phyloP scores from a whole-genome alignment of 2,329 filamentous ascomycete species.

The Helotiales sp. region DNA sequence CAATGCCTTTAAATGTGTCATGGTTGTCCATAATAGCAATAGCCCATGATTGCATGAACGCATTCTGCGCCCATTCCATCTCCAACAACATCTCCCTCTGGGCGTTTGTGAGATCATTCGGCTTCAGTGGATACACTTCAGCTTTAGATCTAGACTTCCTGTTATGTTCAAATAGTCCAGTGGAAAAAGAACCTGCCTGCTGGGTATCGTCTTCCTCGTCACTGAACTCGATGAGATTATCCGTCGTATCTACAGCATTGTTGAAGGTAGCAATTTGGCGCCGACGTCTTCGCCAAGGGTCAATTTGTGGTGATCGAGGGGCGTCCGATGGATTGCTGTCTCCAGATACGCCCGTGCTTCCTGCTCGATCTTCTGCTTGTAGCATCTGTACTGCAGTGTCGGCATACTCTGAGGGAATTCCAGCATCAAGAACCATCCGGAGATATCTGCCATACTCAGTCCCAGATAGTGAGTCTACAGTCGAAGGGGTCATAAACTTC shows the following conservation, averaged over 20 bases:
- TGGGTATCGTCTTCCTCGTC: conserved; percentile 13
- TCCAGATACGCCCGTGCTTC: conserved; percentile 10
- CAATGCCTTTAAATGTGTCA: conserved; percentile 57
- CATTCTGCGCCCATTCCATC: conserved; percentile 70
- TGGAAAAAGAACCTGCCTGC: neutral
- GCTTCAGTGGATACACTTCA: conserved; percentile 45
- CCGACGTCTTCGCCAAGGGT: neutral
- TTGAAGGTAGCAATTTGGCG: neutral
- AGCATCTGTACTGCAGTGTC: conserved; percentile 31
- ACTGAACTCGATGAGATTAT: neutral
- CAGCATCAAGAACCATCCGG: conserved; percentile 38
- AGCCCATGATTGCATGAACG: conserved; percentile 70
- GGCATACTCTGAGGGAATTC: conserved; percentile 32
- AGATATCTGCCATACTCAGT: neutral
- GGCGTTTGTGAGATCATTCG: conserved; percentile 60
- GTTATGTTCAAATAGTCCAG: neutral
- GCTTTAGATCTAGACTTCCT: conserved; percentile 27
- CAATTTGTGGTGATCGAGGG: neutral
- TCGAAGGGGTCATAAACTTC: neutral
- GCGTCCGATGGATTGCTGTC: neutral
- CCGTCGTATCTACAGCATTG: neutral
- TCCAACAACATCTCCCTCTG: conserved; percentile 73
- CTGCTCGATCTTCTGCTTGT: conserved; percentile 23
- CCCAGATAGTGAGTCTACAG: neutral
- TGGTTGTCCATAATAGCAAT: conserved; percentile 67